phyloP scores from a whole-genome alignment of 1,284 basidiomycete genomes.

The Limonomyces culmigenus region DNA sequence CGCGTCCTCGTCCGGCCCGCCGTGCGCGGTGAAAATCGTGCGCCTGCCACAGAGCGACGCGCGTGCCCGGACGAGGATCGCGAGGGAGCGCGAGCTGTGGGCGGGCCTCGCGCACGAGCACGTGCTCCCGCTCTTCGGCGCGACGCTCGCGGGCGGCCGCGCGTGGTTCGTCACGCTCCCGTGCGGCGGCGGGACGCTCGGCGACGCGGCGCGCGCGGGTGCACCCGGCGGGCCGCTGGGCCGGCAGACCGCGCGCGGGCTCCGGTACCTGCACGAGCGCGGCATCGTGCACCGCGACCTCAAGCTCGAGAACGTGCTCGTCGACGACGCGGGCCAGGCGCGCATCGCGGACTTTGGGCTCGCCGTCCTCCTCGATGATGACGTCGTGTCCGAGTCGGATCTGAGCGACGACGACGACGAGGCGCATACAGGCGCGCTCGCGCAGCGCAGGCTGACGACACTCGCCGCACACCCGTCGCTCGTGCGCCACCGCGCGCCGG shows the following conservation, averaged over 20 bases:
- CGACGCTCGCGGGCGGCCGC: slow-evolving; percentile 44
- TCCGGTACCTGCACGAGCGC: slow-evolving; percentile 74
- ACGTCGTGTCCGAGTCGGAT: slow-evolving; percentile 11
- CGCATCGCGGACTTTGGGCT: slow-evolving; percentile 78
- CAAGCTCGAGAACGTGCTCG: slow-evolving; percentile 93
- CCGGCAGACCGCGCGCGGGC: slow-evolving; percentile 74
- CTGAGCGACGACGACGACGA: slow-evolving; percentile 5
- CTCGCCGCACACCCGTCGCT: slow-evolving; percentile 18
- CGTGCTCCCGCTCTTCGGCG: slow-evolving; percentile 68
- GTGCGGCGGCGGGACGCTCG: slow-evolving; percentile 73
- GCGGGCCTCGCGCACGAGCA: slow-evolving; percentile 56
- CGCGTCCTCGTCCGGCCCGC: slow-evolving; percentile 43
- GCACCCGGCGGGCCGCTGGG: slow-evolving; percentile 73
- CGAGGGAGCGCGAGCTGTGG: slow-evolving; percentile 75
- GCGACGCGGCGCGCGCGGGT: slow-evolving; percentile 68
- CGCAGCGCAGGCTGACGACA: slow-evolving; percentile 7
- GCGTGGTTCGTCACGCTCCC: slow-evolving; percentile 77
- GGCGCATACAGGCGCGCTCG: background rate
- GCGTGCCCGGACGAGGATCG: slow-evolving; percentile 37
- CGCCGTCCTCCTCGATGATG: slow-evolving; percentile 41
- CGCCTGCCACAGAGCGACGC: slow-evolving; percentile 31
- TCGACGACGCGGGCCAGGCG: slow-evolving; percentile 71
- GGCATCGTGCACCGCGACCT: slow-evolving; percentile 83
- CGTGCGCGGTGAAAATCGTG: slow-evolving; percentile 75
- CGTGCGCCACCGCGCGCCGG: slow-evolving; percentile 18